A percentile compares a stretch with the other conserved stretches of the same genome.
phyloP scores from a whole-genome alignment of 257 asterid species.

The Voacanga thouarsii region DNA sequence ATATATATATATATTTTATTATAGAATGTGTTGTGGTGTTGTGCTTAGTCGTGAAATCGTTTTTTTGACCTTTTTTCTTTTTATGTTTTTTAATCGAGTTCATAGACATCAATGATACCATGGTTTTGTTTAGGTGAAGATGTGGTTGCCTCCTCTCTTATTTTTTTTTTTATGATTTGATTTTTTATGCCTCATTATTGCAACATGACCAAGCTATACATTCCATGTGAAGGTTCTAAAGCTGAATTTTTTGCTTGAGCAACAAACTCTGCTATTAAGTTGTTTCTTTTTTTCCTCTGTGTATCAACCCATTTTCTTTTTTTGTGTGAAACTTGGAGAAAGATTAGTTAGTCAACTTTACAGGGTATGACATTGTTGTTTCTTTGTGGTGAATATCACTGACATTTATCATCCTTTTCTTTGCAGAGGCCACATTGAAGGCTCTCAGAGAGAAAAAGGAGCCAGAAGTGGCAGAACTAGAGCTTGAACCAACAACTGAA shows the following conservation, averaged over 20 bases:
- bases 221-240: neutral
- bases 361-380: neutral
- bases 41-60: too few relatives aligned
- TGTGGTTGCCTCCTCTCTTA: neutral
- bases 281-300: neutral
- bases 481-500: slow-evolving; percentile 96
- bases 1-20: too few relatives aligned
- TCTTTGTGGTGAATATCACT: neutral
- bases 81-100: too few relatives aligned
- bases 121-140: too few relatives aligned
- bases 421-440: slow-evolving; percentile 64
- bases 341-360: neutral
- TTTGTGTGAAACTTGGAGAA: neutral
- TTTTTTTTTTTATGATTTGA: neutral
- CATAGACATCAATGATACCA: too few relatives aligned
- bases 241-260: neutral
- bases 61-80: too few relatives aligned
- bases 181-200: neutral
- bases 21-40: too few relatives aligned
- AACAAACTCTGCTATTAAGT: neutral
- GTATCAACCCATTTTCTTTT: neutral
- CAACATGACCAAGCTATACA: neutral
- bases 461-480: slow-evolving; percentile 59
- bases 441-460: slow-evolving; percentile 65
- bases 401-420: slow-evolving; percentile 8